Base-by-base conservation (phyloP, 345 rosid species). In the Trapa bicornis region DNA sequence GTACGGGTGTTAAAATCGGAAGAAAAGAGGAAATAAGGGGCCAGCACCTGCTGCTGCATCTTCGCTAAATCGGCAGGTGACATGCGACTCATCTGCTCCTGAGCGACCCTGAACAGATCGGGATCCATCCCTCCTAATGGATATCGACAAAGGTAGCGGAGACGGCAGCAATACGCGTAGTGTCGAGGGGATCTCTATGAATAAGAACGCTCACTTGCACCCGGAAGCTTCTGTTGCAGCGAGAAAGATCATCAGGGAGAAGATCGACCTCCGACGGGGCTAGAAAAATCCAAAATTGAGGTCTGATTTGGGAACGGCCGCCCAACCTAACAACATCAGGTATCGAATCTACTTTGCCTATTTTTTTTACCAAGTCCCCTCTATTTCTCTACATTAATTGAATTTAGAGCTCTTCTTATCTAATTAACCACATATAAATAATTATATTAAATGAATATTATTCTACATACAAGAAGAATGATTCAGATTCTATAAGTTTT, bases 21-120 rank as follows among this genome's bases (percentile, higher is more conserved):
- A 47, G 10, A n/a, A 61, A 45, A 0, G 16, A 14, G 65, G 37
- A 39, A 41, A 41, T 43, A 47, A 15, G 16, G 33, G 16, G 37
- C 0, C n/a, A 39, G 47, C 53, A 70, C 95, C 89, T 84, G 90
- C 45, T 83, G 84, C 50, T 84, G 89, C 76, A 84, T 84, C 83
- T 75, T 80, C 48, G 97, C 85, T 35, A 89, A 71, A 58, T 94
- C 97, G 71, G 77, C 89, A 4, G 99, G 89, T 0, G 97, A 80
- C 96, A 94, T 89, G 68, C 96, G 96, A 71, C 90, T 87, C 85
- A 95, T 85, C 82, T 95, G 99, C 52, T 95, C 99, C 79, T 95
- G 98, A 65, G 96, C 98, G 35, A 91, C 73, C 42, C 78, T 84
- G 45, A 91, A 79, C 85, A 95, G 68, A 70, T 89, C 97, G 45